Conservation (phyloP, 257 asterid genomes). For the Fraxinus pennsylvanica region DNA sequence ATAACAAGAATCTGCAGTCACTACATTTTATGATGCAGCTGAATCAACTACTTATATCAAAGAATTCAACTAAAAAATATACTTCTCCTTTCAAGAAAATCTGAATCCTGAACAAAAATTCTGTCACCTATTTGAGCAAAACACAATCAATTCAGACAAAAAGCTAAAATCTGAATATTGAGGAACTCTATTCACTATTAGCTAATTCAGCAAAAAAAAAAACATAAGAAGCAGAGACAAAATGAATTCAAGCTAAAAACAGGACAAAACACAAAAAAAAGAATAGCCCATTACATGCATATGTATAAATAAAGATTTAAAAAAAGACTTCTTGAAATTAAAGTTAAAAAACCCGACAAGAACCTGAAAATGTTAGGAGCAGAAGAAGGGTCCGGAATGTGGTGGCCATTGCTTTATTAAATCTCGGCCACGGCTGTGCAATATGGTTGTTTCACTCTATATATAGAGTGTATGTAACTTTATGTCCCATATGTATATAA, state of each 20-base stretch:
- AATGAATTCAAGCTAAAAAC: slow-evolving; percentile 5
- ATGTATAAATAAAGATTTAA: neutral
- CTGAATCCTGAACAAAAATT: neutral
- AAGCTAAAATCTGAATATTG: neutral
- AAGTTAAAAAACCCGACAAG: slow-evolving; percentile 26
- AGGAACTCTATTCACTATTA: slow-evolving; percentile 3
- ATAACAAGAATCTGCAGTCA: slow-evolving; percentile 17
- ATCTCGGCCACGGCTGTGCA: slow-evolving; percentile 47
- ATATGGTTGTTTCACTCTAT: slow-evolving; percentile 27
- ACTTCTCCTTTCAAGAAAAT: slow-evolving; percentile 8
- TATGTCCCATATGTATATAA: neutral
- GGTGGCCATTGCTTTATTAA: slow-evolving; percentile 62
- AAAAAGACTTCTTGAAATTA: neutral
- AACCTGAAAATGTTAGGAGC: slow-evolving; percentile 65
- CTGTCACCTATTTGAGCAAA: slow-evolving; percentile 2
- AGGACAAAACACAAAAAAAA: neutral
- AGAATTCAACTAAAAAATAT: slow-evolving; percentile 9
- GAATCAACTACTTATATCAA: slow-evolving; percentile 22
- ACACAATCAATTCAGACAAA: neutral
- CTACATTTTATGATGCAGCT: slow-evolving; percentile 6
- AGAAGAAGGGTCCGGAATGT: slow-evolving; percentile 55
- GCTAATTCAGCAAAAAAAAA: neutral
- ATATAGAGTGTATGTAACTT: slow-evolving; percentile 23
- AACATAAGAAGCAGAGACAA: neutral
- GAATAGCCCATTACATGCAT: slow-evolving; percentile 25